Evolutionary conservation across 2,329 filamentous ascomycete species (phyloP).

Genomic region (Cercospora brassicicola): DNA sequence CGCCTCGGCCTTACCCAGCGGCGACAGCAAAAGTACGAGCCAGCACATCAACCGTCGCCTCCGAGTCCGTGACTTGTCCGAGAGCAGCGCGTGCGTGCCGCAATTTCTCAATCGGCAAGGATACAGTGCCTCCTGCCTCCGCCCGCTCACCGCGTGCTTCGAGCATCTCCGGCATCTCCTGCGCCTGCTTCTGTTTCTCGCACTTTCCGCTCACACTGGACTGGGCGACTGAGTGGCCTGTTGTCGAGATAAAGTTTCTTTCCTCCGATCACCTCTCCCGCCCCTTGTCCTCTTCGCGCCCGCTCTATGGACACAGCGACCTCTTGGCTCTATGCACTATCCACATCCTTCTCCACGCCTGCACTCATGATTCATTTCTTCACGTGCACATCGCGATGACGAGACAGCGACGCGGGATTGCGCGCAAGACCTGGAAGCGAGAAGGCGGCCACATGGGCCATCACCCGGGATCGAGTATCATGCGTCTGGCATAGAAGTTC

Average conservation of each 20-base stretch:
- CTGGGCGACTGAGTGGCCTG: background rate
- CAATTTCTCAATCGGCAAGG: background rate
- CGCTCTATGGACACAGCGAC: background rate
- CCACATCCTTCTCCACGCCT: background rate
- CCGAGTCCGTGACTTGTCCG: slow-evolving; percentile 1
- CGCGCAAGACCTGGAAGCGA: no score
- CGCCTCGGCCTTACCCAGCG: background rate
- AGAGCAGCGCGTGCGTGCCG: background rate
- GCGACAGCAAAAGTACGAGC: background rate
- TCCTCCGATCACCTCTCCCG: background rate
- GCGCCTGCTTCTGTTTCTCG: background rate
- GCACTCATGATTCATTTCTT: background rate
- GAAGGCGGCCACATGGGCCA: background rate
- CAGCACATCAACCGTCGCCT: background rate
- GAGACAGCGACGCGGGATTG: background rate
- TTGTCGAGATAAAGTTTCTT: background rate
- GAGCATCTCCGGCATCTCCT: slow-evolving; percentile 1
- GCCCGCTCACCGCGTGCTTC: background rate
- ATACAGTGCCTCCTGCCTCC: background rate
- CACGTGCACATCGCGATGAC: background rate
- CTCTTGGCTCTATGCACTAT: background rate
- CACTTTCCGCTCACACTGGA: background rate
- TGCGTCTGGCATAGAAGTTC: background rate
- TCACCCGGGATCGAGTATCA: no score
- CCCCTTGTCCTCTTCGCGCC: background rate